Evolutionary conservation across 2,329 filamentous ascomycete species (phyloP), one percentile per base, ranked within the genome.

Genomic region (Ceratocystis alfenasii): DNA sequence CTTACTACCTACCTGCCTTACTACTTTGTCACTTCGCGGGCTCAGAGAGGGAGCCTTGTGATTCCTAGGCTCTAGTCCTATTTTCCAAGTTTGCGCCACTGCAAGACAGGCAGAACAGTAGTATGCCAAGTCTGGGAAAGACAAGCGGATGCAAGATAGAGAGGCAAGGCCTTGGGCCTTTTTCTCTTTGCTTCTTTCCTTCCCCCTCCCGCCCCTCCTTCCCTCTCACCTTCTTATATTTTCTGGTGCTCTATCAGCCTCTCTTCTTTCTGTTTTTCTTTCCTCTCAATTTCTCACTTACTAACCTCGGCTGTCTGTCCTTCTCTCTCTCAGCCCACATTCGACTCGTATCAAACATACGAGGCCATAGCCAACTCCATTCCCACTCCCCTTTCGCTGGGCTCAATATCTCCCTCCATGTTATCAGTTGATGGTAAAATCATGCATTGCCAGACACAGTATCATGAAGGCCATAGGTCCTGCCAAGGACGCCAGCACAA

Each of bases 361-460:
- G 63, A 65, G 20, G 20, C 66, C 20, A 60, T 46, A 6, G 41
- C 71, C 70, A 74, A 68, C 77, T 75, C 73, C 79, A 81, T 69
- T 71, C 76, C 46, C 75, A 74, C 57, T 74, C 82, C 65, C 73
- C 81, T 62, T 81, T 80, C n/a, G 22, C 36, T 46, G 45, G 63
- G 63, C 25, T 67, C 66, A 15, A 61, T 50, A 17, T 67, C 66
- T 22, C 66, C 66, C n/a, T 80, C 81, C 30, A 77, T 78, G n/a
- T 82, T 81, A 60, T 74, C 75, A 61, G 74, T 75, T 65, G 50
- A 63, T 48, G 30, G 55, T 30, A 59, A 67, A 57, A 63, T 65
- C 30, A 67, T 67, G 64, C 57, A 65, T 15, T 25, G 30, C 53
- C 66, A 67, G n/a, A 36, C 55, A 36, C 62, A 67, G 41, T 30